These are phyloP conservation scores for Geranomyces variabilis DNA, from an alignment of 192 early-diverging fungal genomes.

Conservation along the genomic window DNA sequence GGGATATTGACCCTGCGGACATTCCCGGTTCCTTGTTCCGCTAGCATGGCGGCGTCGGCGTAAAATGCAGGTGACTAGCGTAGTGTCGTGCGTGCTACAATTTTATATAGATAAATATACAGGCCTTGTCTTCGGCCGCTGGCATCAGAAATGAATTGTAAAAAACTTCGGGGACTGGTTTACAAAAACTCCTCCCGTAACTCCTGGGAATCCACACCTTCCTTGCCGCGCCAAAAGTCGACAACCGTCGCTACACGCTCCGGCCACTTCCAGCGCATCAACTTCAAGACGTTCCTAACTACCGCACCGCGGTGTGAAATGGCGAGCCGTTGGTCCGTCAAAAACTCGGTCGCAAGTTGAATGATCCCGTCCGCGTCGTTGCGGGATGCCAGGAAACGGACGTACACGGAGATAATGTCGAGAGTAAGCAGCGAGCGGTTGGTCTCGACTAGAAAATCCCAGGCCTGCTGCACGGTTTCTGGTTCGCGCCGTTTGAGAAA, in stretches of 20 bases:
- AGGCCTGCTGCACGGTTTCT: background rate
- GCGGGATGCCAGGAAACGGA: conserved; percentile 9
- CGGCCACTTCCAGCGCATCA: conserved; percentile 16
- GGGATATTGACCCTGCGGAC: background rate
- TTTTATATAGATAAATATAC: too few species aligned
- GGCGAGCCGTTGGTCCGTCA: background rate
- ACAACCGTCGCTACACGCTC: background rate
- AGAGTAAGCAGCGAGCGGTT: background rate
- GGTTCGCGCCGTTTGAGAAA: background rate
- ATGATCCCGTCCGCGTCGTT: conserved; percentile 11
- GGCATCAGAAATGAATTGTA: too few species aligned
- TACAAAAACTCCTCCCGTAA: background rate
- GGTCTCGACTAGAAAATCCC: background rate
- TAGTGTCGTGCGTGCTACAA: too few species aligned
- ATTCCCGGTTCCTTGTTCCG: background rate
- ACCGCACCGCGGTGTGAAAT: background rate
- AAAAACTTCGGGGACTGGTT: too few species aligned
- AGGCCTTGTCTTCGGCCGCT: too few species aligned
- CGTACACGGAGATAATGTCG: conserved; percentile 8
- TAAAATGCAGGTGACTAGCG: too few species aligned
- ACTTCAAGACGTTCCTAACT: background rate
- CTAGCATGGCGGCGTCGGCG: too few species aligned
- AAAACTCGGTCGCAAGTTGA: conserved; percentile 2
- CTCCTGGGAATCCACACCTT: background rate
- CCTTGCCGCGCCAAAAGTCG: background rate